phyloP scores from a whole-genome alignment of 2,329 filamentous ascomycete species.

The Cordyceps sp. region DNA sequence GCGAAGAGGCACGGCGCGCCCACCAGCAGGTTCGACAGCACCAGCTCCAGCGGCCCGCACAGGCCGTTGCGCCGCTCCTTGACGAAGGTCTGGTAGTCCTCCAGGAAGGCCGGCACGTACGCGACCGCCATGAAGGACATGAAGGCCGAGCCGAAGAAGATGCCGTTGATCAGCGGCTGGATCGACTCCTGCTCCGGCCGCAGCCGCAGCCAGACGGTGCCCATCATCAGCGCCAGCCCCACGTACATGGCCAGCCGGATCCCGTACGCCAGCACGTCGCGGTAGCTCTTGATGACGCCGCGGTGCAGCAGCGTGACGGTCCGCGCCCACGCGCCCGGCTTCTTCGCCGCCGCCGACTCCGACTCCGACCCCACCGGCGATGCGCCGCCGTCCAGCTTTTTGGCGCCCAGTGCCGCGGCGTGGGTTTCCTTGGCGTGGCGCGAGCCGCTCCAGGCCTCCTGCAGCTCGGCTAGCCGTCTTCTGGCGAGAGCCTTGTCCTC shows the following conservation, averaged over 20 bases:
- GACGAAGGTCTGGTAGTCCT: slow-evolving; percentile 34
- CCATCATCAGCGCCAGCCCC: slow-evolving; percentile 72
- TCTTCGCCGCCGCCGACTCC: slow-evolving; percentile 1
- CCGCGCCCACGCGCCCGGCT: slow-evolving; percentile 30
- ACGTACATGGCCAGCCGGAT: slow-evolving; percentile 70
- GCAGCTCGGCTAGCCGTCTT: slow-evolving; percentile 12
- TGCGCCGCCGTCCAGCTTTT: neutral
- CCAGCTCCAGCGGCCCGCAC: slow-evolving; percentile 56
- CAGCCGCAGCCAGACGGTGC: slow-evolving; percentile 70
- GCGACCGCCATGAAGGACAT: slow-evolving; percentile 75
- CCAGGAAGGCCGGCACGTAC: slow-evolving; percentile 70
- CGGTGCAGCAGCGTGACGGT: slow-evolving; percentile 56
- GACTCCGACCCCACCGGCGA: too few species aligned
- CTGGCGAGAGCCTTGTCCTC: slow-evolving; percentile 26
- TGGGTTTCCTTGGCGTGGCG: neutral
- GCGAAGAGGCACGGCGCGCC: slow-evolving; percentile 69
- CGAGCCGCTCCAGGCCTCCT: slow-evolving; percentile 9
- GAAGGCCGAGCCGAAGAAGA: slow-evolving; percentile 60
- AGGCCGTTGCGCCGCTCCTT: slow-evolving; percentile 68
- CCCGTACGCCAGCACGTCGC: slow-evolving; percentile 71
- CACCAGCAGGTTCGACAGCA: slow-evolving; percentile 67
- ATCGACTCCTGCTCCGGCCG: slow-evolving; percentile 53
- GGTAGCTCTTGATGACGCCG: slow-evolving; percentile 67
- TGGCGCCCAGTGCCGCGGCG: neutral
- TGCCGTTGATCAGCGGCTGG: slow-evolving; percentile 66